Conservation (phyloP, 1,139 yeast species). For the Debaryomyces coudertii region DNA sequence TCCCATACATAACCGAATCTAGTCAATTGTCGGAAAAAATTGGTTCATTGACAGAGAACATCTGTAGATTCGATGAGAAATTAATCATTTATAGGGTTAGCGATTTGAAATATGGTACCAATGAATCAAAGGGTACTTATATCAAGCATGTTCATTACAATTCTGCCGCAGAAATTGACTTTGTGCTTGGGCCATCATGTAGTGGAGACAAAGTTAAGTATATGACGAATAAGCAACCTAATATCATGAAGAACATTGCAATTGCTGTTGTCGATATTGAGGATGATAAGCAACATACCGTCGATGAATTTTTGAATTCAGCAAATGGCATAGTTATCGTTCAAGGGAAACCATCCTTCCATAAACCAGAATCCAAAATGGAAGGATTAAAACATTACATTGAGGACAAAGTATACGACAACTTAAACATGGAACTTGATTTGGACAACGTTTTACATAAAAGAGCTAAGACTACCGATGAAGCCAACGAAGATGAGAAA, state of each 20-base stretch:
- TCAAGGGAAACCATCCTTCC: slow-evolving; percentile 37
- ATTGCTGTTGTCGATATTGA: slow-evolving; percentile 31
- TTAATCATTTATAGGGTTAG: slow-evolving; percentile 30
- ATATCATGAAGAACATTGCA: slow-evolving; percentile 14
- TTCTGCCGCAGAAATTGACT: slow-evolving; percentile 27
- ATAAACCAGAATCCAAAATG: slow-evolving; percentile 20
- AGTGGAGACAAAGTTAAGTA: slow-evolving; percentile 15
- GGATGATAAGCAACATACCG: slow-evolving; percentile 19
- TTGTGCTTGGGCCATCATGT: slow-evolving; percentile 21
- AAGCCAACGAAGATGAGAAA: slow-evolving; percentile 16
- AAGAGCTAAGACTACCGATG: slow-evolving; percentile 14
- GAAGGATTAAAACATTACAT: slow-evolving; percentile 26
- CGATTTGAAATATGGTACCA: slow-evolving; percentile 17
- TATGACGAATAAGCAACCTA: slow-evolving; percentile 5
- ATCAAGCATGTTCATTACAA: slow-evolving; percentile 37
- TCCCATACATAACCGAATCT: slow-evolving; percentile 26
- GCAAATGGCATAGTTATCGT: slow-evolving; percentile 24
- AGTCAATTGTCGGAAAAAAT: slow-evolving; percentile 20
- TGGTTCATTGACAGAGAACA: slow-evolving; percentile 19
- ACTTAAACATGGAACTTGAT: slow-evolving; percentile 25
- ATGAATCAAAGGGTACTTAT: slow-evolving; percentile 19
- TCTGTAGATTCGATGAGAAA: slow-evolving; percentile 22
- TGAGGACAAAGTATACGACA: slow-evolving; percentile 24
- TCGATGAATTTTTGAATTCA: slow-evolving; percentile 22
- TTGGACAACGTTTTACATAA: slow-evolving; percentile 17